Evolutionary conservation across 495 filamentous ascomycete species (phyloP).

Genomic region (Neurospora sp.): DNA sequence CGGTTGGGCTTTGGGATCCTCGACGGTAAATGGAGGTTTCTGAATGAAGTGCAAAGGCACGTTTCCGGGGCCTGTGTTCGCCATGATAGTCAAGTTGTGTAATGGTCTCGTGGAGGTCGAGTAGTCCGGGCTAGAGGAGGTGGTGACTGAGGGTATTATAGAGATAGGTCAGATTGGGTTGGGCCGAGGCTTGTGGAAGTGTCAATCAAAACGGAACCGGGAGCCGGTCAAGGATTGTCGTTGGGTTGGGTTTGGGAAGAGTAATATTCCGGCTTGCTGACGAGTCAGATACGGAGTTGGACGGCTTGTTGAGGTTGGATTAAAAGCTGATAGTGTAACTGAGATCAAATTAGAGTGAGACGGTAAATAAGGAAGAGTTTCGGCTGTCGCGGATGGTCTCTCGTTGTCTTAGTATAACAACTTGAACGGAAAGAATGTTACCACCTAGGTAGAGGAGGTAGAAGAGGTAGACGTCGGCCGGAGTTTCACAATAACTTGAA

Average conservation of each 20-base stretch:
- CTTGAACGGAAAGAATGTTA: neutral
- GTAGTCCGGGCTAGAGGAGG: neutral
- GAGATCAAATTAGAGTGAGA: neutral
- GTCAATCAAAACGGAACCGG: neutral
- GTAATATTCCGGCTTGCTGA: neutral
- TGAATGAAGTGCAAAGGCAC: constrained; percentile 34
- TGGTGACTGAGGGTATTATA: neutral
- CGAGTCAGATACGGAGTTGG: neutral
- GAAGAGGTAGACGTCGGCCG: too few relatives aligned
- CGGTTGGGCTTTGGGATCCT: constrained; percentile 36
- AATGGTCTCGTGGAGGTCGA: neutral
- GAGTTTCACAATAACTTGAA: neutral
- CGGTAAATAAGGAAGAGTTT: neutral
- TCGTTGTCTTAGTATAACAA: neutral
- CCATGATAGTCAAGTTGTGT: neutral
- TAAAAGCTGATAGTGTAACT: neutral
- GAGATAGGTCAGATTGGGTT: neutral
- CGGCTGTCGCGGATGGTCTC: neutral
- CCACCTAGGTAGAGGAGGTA: neutral
- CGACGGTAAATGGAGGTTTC: constrained; percentile 45
- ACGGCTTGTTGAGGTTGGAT: neutral
- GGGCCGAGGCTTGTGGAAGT: neutral
- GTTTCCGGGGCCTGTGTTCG: neutral
- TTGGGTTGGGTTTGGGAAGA: neutral
- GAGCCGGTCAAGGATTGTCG: neutral